These are phyloP conservation scores for Aspergillus caelatus DNA, from an alignment of 2,329 filamentous ascomycete species.

Conservation along the genomic window DNA sequence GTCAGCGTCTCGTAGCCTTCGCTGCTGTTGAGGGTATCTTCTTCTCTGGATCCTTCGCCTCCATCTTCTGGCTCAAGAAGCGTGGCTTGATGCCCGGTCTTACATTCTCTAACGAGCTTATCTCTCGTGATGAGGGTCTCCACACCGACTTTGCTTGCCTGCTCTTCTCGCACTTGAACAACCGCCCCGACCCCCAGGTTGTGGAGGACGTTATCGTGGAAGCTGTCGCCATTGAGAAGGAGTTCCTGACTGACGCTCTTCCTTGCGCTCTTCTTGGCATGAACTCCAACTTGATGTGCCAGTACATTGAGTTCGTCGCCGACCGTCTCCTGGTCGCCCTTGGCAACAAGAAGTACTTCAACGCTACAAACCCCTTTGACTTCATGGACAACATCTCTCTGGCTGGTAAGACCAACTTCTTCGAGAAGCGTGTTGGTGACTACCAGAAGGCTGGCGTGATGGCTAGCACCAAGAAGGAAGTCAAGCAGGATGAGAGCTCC, in stretches of 20 bases:
- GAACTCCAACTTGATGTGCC: slow-evolving; percentile 97
- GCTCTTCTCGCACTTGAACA: slow-evolving; percentile 94
- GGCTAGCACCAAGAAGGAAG: slow-evolving; percentile 79
- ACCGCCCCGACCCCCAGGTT: slow-evolving; percentile 79
- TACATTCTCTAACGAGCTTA: slow-evolving; percentile 99
- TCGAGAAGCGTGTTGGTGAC: slow-evolving; percentile 99
- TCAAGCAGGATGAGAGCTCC: slow-evolving; percentile 50
- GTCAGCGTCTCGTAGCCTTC: slow-evolving; percentile 92
- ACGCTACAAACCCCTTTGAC: slow-evolving; percentile 93
- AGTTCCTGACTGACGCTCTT: slow-evolving; percentile 95
- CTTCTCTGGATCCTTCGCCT: slow-evolving; percentile 97
- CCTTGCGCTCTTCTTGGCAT: slow-evolving; percentile 93
- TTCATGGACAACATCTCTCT: slow-evolving; percentile 99
- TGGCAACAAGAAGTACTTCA: slow-evolving; percentile 93
- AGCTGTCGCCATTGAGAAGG: slow-evolving; percentile 91
- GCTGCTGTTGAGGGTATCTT: slow-evolving; percentile 99
- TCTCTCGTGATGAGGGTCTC: slow-evolving; percentile 98
- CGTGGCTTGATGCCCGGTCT: slow-evolving; percentile 97
- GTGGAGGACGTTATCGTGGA: slow-evolving; percentile 90
- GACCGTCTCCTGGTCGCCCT: slow-evolving; percentile 91
- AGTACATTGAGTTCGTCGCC: slow-evolving; percentile 99
- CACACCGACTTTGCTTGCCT: slow-evolving; percentile 99
- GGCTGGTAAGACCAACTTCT: slow-evolving; percentile 99
- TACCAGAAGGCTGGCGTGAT: slow-evolving; percentile 99
- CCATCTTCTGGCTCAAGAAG: slow-evolving; percentile 99